phyloP scores from a whole-genome alignment of 768 basidiomycete species.

The Tulasnella sp. region DNA sequence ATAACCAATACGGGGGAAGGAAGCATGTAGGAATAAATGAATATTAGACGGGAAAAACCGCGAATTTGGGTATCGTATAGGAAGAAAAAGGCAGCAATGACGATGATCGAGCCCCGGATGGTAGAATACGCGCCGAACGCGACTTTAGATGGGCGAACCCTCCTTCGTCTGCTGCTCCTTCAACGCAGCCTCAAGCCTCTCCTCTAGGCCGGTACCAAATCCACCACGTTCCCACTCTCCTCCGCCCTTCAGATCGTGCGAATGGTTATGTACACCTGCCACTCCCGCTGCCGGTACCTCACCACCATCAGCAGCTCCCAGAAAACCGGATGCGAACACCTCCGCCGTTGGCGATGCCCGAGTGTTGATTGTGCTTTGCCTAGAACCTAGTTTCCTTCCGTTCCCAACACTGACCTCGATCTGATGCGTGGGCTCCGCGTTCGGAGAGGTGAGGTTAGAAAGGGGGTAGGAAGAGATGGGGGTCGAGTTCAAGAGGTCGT shows the following conservation, averaged over 20 bases:
- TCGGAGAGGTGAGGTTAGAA: constrained; percentile 50
- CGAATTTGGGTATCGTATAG: too few species aligned
- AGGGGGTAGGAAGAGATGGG: constrained; percentile 64
- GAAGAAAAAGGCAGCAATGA: too few species aligned
- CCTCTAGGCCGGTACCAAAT: constrained; percentile 70
- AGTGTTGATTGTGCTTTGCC: neutral
- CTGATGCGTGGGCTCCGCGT: constrained; percentile 55
- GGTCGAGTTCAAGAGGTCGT: constrained; percentile 69
- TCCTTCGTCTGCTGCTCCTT: neutral
- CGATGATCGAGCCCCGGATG: too few species aligned
- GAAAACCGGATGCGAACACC: neutral
- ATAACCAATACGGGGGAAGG: too few species aligned
- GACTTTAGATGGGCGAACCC: too few species aligned
- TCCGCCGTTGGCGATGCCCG: constrained; percentile 1
- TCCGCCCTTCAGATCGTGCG: constrained; percentile 35
- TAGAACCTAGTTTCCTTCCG: constrained; percentile 7
- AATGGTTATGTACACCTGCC: neutral
- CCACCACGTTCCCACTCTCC: constrained; percentile 87
- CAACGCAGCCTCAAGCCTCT: constrained; percentile 52
- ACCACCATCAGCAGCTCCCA: neutral
- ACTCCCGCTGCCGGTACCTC: neutral
- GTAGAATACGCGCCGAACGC: too few species aligned
- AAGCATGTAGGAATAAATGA: too few species aligned
- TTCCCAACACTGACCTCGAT: constrained; percentile 28
- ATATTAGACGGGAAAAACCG: too few species aligned